Evolutionary conservation across 139 green algal species (phyloP).

Genomic region (Marvania coccoides): DNA sequence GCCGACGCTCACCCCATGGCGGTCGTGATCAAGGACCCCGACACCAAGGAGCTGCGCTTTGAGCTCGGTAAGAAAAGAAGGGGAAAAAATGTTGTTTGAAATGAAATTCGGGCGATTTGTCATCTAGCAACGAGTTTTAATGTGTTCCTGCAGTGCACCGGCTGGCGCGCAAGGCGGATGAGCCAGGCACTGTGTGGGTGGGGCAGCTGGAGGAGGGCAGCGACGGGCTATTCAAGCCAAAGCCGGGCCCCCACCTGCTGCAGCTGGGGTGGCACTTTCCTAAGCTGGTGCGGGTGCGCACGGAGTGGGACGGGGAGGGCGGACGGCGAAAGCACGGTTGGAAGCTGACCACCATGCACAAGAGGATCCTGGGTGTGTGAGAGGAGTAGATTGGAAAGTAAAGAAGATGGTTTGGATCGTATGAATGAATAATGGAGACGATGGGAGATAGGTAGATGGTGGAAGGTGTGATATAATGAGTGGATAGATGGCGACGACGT

Average conservation of each 20-base stretch:
- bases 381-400: too few relatives aligned
- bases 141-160: too few relatives aligned
- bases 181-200: slow-evolving; percentile 19
- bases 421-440: too few relatives aligned
- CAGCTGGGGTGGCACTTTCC: slow-evolving; percentile 20
- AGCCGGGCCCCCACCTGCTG: background rate
- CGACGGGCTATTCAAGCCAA: slow-evolving; percentile 18
- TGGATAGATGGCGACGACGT: too few relatives aligned
- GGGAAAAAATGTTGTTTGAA: too few relatives aligned
- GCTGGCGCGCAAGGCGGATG: slow-evolving; percentile 4
- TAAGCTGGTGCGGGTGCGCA: slow-evolving; percentile 16
- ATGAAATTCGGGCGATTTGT: too few relatives aligned
- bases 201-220: slow-evolving; percentile 9
- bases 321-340: slow-evolving; percentile 1
- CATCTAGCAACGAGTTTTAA: too few relatives aligned
- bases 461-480: too few relatives aligned
- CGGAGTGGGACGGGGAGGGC: slow-evolving; percentile 9
- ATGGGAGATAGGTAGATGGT: too few relatives aligned
- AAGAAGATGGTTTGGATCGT: too few relatives aligned
- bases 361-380: too few relatives aligned
- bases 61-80: background rate
- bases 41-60: slow-evolving; percentile 7
- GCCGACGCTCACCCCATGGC: slow-evolving; percentile 22
- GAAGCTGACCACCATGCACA: slow-evolving; percentile 14
- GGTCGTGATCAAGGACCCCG: slow-evolving; percentile 16